Percentiles rank a stretch among this genome's conserved stretches.
Evolutionary conservation across 2,329 filamentous ascomycete genomes (phyloP).

Genomic region (Colletotrichum somersetense): DNA sequence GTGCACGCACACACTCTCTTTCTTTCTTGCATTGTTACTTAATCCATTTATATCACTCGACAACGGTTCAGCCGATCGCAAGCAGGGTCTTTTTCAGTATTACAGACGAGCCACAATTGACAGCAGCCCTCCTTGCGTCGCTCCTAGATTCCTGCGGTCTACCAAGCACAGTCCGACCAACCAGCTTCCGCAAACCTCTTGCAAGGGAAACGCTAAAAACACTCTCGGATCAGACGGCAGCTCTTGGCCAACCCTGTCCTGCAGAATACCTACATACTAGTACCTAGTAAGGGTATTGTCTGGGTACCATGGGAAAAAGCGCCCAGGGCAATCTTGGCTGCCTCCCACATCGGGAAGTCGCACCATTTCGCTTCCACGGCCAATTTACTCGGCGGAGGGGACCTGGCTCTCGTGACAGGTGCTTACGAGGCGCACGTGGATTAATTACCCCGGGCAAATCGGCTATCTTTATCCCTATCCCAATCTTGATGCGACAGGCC

Average conservation of each 20-base stretch:
- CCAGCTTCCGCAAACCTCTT: conserved; percentile 20
- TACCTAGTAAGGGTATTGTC: not conserved
- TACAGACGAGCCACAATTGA: conserved; percentile 1
- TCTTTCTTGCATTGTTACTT: conserved; percentile 27
- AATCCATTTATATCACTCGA: conserved; percentile 21
- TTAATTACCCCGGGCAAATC: conserved; percentile 38
- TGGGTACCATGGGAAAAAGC: not conserved
- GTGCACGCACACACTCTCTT: not conserved
- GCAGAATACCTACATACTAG: not conserved
- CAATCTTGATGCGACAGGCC: conserved; percentile 31
- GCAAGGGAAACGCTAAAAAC: conserved; percentile 15
- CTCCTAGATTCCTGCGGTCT: not conserved
- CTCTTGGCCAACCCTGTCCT: conserved; percentile 36
- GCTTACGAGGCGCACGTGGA: conserved; percentile 27
- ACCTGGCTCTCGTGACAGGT: not conserved
- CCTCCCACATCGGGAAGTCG: conserved; percentile 34
- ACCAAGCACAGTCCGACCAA: conserved; percentile 18
- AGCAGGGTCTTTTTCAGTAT: not conserved
- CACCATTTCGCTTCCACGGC: conserved; percentile 37
- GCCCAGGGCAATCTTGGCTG: conserved; percentile 7
- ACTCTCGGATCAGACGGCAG: conserved; percentile 40
- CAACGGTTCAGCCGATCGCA: conserved; percentile 9
- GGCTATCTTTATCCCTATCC: conserved; percentile 39
- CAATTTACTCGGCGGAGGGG: conserved; percentile 25
- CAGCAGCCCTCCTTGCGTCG: not conserved